Conservation (phyloP, 306 rosid species). For the Cercis canadensis region DNA sequence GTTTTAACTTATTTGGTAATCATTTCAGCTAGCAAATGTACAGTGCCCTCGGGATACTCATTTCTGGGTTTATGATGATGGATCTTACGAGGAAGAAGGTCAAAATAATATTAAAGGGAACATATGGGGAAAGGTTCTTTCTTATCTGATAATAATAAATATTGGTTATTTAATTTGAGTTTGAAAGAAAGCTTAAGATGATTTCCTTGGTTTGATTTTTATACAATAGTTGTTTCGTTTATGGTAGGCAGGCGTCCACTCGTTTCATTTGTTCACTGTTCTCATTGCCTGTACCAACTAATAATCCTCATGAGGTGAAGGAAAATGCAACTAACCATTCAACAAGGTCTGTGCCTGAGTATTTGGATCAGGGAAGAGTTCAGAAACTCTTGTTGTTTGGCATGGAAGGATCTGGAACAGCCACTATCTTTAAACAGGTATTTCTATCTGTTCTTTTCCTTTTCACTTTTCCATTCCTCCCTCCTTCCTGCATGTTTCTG, state of each 20-base stretch:
- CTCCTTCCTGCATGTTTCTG: slow-evolving; percentile 23
- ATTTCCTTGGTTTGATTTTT: slow-evolving; percentile 55
- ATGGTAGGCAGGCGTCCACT: slow-evolving; percentile 97
- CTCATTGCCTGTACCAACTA: slow-evolving; percentile 82
- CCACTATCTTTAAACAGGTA: slow-evolving; percentile 92
- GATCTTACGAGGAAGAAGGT: slow-evolving; percentile 95
- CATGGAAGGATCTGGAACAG: slow-evolving; percentile 87
- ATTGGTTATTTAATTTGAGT: slow-evolving; percentile 39
- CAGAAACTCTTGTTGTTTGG: slow-evolving; percentile 90
- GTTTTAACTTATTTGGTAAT: slow-evolving; percentile 30
- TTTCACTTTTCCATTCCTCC: slow-evolving; percentile 11
- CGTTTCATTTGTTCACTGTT: slow-evolving; percentile 84
- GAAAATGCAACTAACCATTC: slow-evolving; percentile 62
- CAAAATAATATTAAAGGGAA: slow-evolving; percentile 94
- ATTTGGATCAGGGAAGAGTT: slow-evolving; percentile 76
- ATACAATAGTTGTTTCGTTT: slow-evolving; percentile 63
- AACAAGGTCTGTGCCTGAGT: slow-evolving; percentile 72
- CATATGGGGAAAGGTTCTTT: slow-evolving; percentile 98
- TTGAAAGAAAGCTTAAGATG: slow-evolving; percentile 29
- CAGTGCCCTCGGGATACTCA: slow-evolving; percentile 95
- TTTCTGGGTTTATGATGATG: slow-evolving; percentile 96
- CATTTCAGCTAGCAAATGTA: slow-evolving; percentile 83
- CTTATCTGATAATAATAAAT: slow-evolving; percentile 53
- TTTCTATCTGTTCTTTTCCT: slow-evolving; percentile 32
- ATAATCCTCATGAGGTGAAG: slow-evolving; percentile 57